These are phyloP conservation scores for Aspergillus neoniger DNA, from an alignment of 2,329 filamentous ascomycete genomes.

Conservation along the genomic window DNA sequence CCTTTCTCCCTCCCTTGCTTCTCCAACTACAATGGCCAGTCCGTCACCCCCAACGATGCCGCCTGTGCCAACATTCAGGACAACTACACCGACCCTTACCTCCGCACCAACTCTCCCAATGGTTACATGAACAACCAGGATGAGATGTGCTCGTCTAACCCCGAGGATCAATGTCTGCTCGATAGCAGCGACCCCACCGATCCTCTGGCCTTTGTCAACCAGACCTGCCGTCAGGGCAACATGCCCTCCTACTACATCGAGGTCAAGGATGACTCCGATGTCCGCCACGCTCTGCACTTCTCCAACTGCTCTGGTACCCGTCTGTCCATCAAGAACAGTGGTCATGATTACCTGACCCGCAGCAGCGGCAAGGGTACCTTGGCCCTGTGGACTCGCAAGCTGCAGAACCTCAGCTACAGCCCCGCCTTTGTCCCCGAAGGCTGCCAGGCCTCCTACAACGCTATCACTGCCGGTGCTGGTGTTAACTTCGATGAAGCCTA, in stretches of 20 bases:
- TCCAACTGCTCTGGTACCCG: slow-evolving; percentile 13
- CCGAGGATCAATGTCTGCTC: slow-evolving; percentile 20
- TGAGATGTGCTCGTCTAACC: slow-evolving; percentile 24
- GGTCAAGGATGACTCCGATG: slow-evolving; percentile 11
- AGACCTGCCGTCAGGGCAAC: slow-evolving; percentile 18
- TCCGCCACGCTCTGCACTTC: slow-evolving; percentile 14
- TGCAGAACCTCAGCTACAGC: slow-evolving; percentile 25
- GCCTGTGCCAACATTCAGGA: slow-evolving; percentile 13
- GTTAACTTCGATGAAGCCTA: slow-evolving; percentile 30
- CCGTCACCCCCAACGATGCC: slow-evolving; percentile 5
- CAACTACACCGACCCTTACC: slow-evolving; percentile 18
- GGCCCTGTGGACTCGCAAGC: slow-evolving; percentile 32
- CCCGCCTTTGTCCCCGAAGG: slow-evolving; percentile 9
- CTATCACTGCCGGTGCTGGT: slow-evolving; percentile 34
- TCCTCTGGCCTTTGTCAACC: slow-evolving; percentile 10
- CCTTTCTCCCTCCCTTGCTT: slow-evolving; percentile 19
- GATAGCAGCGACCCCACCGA: slow-evolving; percentile 20
- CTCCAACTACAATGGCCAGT: slow-evolving; percentile 16
- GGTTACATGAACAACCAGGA: slow-evolving; percentile 27
- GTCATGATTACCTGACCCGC: slow-evolving; percentile 38
- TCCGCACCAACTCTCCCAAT: slow-evolving; percentile 20
- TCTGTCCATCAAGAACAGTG: slow-evolving; percentile 35
- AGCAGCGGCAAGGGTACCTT: slow-evolving; percentile 33
- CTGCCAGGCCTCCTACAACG: slow-evolving; percentile 16
- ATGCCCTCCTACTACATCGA: slow-evolving; percentile 17